Base-by-base conservation (phyloP, 306 rosid species). In the Rubus parviflorus region DNA sequence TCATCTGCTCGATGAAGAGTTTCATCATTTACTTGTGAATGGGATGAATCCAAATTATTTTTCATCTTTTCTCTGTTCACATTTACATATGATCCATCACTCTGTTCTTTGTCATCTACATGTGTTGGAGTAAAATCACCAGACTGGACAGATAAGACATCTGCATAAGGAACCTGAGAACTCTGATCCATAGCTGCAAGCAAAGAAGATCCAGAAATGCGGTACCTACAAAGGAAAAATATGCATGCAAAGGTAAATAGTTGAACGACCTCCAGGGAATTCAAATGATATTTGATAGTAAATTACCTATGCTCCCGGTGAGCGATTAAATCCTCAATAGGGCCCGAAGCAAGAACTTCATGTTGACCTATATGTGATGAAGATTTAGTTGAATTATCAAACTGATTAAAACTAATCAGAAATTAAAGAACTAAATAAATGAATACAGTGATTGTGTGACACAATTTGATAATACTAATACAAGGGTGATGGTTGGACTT, bases 171-270 rank as follows among this genome's bases (percentile, higher is more conserved):
- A 82, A 85, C 85, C 87, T 90, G 94, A 77, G 99, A 91, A 91
- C 99, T 96, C 89, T 92, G 98, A 85, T 96, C 97, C 99, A 96
- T 93, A 57, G 99, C 98, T 20, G 99, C 98, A 85, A 91, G 99
- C 86, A 96, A 85, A 86, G 98, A 88, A 75, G 99, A 89, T 79
- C 98, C 99, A 85, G 99, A 92, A 78, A 96, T 96, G 65, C 99
- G 98, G 71, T 96, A 96, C 93, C 99, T 96, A 81, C 79, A 70
- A 61, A 57, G 45, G 56, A 71, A 74, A 67, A 82, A 74, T 78
- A 73, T 47, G 77, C n/a, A 75, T 78, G 25, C 75, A 56, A 60
- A 79, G 22, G 79, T 73, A 77, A 74, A 80, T 73, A 23, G 42
- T 61, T n/a, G 81, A 60, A 80, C 41, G 63, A 45, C 73, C 54